phyloP scores from a whole-genome alignment of 371 early-diverging fungal genomes.

The Mortierella sp. region DNA sequence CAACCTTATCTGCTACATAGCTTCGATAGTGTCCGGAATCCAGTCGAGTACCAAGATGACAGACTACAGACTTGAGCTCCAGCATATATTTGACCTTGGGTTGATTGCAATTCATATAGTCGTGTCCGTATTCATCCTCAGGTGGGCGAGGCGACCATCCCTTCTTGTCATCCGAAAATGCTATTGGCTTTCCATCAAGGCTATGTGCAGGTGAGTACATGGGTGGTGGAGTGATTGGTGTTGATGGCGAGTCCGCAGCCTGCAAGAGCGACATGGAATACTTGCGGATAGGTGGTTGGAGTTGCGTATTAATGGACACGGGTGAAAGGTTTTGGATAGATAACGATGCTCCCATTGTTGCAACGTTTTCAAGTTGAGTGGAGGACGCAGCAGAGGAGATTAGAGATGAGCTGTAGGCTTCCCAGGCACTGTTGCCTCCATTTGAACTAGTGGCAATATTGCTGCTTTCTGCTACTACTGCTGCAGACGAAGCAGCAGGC shows the following conservation, averaged over 20 bases:
- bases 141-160: constrained; percentile 26
- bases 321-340: constrained; percentile 14
- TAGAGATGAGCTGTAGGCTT: constrained; percentile 5
- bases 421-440: background rate
- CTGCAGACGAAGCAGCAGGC: background rate
- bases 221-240: constrained; percentile 51
- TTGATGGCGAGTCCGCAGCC: constrained; percentile 26
- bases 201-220: constrained; percentile 31
- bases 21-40: constrained; percentile 70
- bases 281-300: constrained; percentile 27
- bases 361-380: background rate
- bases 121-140: constrained; percentile 23
- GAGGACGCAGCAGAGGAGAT: background rate
- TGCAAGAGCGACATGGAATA: constrained; percentile 46
- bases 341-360: constrained; percentile 18
- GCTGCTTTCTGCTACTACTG: background rate
- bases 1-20: constrained; percentile 57
- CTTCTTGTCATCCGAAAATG: constrained; percentile 19
- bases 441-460: background rate
- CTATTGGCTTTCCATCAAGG: background rate
- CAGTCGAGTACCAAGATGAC: constrained; percentile 64
- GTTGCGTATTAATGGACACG: constrained; percentile 31
- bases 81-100: constrained; percentile 61
- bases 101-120: constrained; percentile 35
- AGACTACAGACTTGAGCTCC: constrained; percentile 68